Base-by-base conservation (phyloP, 495 filamentous ascomycete genomes). In the Tuber microsphaerosporum region DNA sequence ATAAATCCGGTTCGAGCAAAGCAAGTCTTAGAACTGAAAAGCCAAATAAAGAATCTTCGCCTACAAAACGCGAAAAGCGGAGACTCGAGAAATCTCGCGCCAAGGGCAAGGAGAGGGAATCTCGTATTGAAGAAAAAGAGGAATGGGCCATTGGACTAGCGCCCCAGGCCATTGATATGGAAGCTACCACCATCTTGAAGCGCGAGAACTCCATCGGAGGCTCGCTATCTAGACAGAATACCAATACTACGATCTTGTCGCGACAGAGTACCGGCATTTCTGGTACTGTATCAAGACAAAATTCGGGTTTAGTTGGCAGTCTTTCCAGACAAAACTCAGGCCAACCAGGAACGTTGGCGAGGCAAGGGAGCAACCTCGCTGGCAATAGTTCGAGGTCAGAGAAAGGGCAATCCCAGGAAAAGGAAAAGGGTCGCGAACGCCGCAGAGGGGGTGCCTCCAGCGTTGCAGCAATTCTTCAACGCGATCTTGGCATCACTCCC, bases 391-490 rank as follows among this genome's bases (percentile, higher is more conserved):
- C 69, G 41, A 73, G 74, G 71, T 19, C 16, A 69, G 76, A 72
- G 45, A 77, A 75, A 22, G 69, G 65, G 34, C 75, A 71, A 10
- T 65, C 74, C 37, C 80, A 44, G 45, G 82, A 74, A 84, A 86
- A 48, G 74, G 84, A 37, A 72, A 83, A 34, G 75, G 84, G 17
- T 85, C 86, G 85, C 86, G 84, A 78, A 69, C 72, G 72, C 34
- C 69, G 77, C 17, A 69, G 72, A 70, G 72, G 76, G 74, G 77
- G 74, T 77, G 91, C 89, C 48, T 88, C 90, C 43, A 90, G 88
- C 39, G 94, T 93, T 8, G 92, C 93, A 26, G 90, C 90, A 69
- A 97, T 98, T 75, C 84, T 98, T 37, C 93, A 97, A 80, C 90
- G 94, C 22, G 95, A 98, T 83, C 86, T 97, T 26, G 95, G 94